phyloP scores from a whole-genome alignment of 352 stramenopile genomes.

The Hyaloperonospora brassicae region DNA sequence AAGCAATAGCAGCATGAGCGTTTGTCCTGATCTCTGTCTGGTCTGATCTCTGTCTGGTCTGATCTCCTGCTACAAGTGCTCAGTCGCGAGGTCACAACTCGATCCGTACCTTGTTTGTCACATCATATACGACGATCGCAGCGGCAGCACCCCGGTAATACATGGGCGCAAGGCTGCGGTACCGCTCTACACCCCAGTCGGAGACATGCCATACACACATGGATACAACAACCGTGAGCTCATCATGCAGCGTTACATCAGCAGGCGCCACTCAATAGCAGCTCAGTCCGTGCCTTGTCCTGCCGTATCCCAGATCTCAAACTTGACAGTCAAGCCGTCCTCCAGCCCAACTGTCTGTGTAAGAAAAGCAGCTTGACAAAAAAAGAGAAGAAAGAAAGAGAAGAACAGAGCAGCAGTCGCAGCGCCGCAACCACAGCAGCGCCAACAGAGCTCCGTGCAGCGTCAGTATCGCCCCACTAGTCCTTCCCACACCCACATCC shows the following conservation, averaged over 20 bases:
- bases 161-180: conserved; percentile 96
- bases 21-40: neutral
- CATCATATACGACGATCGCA: conserved; percentile 95
- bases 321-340: conserved; percentile 97
- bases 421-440: neutral
- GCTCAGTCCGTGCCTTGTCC: conserved; percentile 72
- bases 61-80: neutral
- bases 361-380: conserved; percentile 88
- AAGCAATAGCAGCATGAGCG: neutral
- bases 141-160: conserved; percentile 94
- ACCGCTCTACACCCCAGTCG: conserved; percentile 70
- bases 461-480: too few species aligned
- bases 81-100: neutral
- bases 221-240: conserved; percentile 5
- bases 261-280: neutral
- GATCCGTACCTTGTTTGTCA: conserved; percentile 89
- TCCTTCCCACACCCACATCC: too few species aligned
- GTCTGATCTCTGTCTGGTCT: too few species aligned
- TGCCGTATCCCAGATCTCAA: conserved; percentile 99
- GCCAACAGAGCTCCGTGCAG: neutral
- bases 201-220: neutral
- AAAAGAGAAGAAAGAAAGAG: conserved; percentile 2
- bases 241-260: neutral
- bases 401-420: too few species aligned
- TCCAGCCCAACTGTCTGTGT: conserved; percentile 98